Conservation (phyloP, 2,329 filamentous ascomycete species). For the Botryotinia globosa region DNA sequence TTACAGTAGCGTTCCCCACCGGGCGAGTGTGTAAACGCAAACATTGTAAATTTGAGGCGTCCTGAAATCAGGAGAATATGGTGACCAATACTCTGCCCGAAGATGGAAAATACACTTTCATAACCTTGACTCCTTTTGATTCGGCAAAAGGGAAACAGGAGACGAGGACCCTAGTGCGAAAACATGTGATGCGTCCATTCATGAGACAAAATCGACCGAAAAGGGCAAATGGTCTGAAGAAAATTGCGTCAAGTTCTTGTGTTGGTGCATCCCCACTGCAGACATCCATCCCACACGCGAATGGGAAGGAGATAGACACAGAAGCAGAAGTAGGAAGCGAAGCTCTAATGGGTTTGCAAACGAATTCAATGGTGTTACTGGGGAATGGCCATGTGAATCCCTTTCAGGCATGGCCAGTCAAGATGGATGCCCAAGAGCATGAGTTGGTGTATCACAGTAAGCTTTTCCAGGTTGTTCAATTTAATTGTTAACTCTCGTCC, state of each 20-base stretch:
- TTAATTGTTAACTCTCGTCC: background rate
- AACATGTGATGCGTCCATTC: slow-evolving; percentile 15
- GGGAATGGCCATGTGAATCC: background rate
- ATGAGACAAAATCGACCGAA: slow-evolving; percentile 12
- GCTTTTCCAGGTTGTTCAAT: background rate
- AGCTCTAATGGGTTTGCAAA: background rate
- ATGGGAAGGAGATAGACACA: background rate
- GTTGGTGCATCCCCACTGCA: background rate
- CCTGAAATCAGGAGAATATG: background rate
- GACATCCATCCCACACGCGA: background rate
- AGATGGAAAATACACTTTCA: slow-evolving; percentile 5
- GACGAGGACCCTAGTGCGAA: slow-evolving; percentile 3
- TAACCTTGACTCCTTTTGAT: background rate
- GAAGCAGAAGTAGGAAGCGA: background rate
- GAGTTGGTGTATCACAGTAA: slow-evolving; percentile 8
- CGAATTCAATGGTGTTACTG: background rate
- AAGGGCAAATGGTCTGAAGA: slow-evolving; percentile 5
- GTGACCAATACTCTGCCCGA: background rate
- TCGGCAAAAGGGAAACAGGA: slow-evolving; percentile 8
- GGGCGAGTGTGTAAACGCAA: background rate
- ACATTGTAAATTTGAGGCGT: background rate
- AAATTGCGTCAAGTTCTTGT: background rate
- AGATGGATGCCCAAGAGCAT: background rate
- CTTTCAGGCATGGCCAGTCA: slow-evolving; percentile 4
- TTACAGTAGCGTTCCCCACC: background rate